Evolutionary conservation across 768 basidiomycete genomes (phyloP).

Genomic region (Kwoniella dejecticola): DNA sequence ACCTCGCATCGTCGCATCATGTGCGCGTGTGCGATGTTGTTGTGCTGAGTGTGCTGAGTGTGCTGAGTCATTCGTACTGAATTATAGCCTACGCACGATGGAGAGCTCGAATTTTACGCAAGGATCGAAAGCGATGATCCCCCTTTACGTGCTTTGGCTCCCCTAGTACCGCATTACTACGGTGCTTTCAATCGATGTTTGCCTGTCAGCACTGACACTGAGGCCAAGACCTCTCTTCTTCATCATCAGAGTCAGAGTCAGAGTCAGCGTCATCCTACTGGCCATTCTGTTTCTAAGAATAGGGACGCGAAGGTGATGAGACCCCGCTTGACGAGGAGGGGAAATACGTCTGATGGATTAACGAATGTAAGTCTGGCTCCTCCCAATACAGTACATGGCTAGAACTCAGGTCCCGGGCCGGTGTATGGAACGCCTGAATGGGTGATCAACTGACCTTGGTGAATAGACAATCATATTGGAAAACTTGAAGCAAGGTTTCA

Average conservation of each 20-base stretch:
- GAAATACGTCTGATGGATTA: neutral
- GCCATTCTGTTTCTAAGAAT: neutral
- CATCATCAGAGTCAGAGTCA: too few species aligned
- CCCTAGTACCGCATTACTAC: neutral
- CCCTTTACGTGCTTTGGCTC: neutral
- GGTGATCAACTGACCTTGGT: neutral
- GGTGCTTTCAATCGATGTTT: conserved; percentile 1
- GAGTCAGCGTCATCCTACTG: too few species aligned
- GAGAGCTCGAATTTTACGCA: neutral
- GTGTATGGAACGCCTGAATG: neutral
- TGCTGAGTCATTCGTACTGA: neutral
- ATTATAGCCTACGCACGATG: neutral
- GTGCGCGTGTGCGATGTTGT: too few species aligned
- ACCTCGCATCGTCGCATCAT: too few species aligned
- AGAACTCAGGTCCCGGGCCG: too few species aligned
- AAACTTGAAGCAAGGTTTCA: neutral
- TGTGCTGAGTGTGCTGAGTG: neutral
- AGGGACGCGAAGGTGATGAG: too few species aligned
- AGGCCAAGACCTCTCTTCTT: neutral
- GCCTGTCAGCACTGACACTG: neutral
- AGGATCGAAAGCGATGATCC: neutral
- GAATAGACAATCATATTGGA: conserved; percentile 9
- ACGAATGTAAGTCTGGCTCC: neutral
- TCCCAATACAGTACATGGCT: neutral
- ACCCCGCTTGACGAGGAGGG: too few species aligned